Evolutionary conservation across 1,284 basidiomycete species (phyloP), one percentile per base, ranked within the genome.

Genomic region (Wolfiporia cocos): DNA sequence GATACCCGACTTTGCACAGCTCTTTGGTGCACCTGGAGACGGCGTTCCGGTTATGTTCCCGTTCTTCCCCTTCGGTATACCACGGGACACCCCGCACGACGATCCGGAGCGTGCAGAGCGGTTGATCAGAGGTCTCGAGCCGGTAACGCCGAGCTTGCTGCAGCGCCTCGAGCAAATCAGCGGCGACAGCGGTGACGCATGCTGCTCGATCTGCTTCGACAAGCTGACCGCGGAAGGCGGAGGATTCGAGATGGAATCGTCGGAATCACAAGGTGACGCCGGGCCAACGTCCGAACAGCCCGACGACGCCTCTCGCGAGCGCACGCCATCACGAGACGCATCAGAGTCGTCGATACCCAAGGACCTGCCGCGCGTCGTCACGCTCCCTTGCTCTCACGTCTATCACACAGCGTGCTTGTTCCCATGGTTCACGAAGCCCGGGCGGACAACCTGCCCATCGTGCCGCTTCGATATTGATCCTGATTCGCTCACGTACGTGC

Each of bases 381-480:
- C 76, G 3, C 72, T 89, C 15, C 85, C 85, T 3, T 89, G 85
- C 54, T 75, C 83, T 10, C 85, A 89, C 57, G 76, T 85, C 37
- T 89, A 88, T 65, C 85, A 89, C 53, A 73, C 80, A 2, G 68
- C 77, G 0, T 89, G 85, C 60, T 70, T 89, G 19, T 57, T 83
- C 2, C 86, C 86, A 0, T 89, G 86, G 86, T 88, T 88, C 59
- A 76, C 83, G 5, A 69, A 81, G 44, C 81, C 81, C 10, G 71
- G 69, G 34, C 82, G 84, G 49, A 87, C 86, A 21, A 88, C 86
- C 1, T 89, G 86, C 52, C 86, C 86, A 1, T 81, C 82, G 0
- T 89, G 86, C 61, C 67, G 86, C 47, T 88, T 88, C 53, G 80
- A 89, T 49, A 73, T 89, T 41, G 85, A 89, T 54, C 86, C 85